Percentiles rank a stretch among this genome's conserved stretches.
Evolutionary conservation across 176 grass and related monocot genomes (phyloP).

Genomic region (Musa itinerans): DNA sequence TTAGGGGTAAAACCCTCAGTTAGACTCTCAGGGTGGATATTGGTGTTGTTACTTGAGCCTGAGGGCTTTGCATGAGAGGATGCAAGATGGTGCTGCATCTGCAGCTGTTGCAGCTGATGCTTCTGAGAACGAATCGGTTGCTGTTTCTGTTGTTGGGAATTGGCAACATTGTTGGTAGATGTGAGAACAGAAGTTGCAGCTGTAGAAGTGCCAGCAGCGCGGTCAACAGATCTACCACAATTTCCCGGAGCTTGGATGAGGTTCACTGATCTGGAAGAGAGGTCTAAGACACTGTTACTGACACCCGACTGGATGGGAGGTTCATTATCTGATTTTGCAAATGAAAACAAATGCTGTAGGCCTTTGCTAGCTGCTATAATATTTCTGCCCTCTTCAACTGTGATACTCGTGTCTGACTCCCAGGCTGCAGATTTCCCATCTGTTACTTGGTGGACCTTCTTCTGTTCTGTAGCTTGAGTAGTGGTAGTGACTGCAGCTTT

Average conservation of each 20-base stretch:
- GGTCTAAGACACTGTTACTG: slow-evolving; percentile 37
- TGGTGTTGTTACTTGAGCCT: slow-evolving; percentile 38
- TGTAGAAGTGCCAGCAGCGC: slow-evolving; percentile 3
- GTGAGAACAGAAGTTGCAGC: background rate
- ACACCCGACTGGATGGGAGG: slow-evolving; percentile 34
- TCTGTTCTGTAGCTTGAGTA: slow-evolving; percentile 48
- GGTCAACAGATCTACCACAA: slow-evolving; percentile 35
- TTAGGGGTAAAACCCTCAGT: slow-evolving; percentile 14
- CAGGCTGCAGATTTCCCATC: slow-evolving; percentile 56
- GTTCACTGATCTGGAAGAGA: slow-evolving; percentile 50
- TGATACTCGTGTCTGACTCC: slow-evolving; percentile 37
- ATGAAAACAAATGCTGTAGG: slow-evolving; percentile 70
- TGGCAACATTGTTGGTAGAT: background rate
- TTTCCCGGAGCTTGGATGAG: slow-evolving; percentile 54
- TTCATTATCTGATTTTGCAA: slow-evolving; percentile 60
- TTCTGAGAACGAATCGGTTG: slow-evolving; percentile 41
- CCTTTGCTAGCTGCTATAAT: slow-evolving; percentile 40
- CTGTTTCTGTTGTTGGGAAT: slow-evolving; percentile 26
- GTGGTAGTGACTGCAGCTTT: slow-evolving; percentile 33
- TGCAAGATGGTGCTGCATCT: slow-evolving; percentile 46
- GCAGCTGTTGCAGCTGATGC: slow-evolving; percentile 31
- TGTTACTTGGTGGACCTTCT: slow-evolving; percentile 21
- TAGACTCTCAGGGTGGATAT: slow-evolving; percentile 31
- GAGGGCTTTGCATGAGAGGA: slow-evolving; percentile 62
- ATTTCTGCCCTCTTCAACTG: slow-evolving; percentile 55